These are phyloP conservation scores for Rubia tinctorum DNA, from an alignment of 305 asterid species.

Conservation along the genomic window DNA sequence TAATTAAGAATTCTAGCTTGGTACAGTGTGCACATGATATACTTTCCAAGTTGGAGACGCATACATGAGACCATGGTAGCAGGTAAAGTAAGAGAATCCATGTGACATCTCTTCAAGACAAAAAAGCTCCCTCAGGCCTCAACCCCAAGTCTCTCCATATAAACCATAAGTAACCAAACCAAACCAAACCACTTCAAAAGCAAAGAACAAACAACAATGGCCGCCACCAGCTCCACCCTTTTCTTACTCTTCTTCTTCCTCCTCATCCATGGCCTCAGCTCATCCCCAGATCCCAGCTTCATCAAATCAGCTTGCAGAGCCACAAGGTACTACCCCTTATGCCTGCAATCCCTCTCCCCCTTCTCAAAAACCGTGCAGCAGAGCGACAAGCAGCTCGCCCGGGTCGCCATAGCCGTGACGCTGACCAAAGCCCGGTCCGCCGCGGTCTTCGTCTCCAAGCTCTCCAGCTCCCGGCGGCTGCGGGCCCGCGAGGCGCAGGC, in stretches of 20 bases:
- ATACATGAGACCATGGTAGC: neutral
- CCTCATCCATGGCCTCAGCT: constrained; percentile 16
- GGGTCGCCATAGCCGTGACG: constrained; percentile 47
- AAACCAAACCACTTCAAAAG: neutral
- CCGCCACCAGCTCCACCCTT: constrained; percentile 22
- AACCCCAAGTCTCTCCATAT: constrained; percentile 21
- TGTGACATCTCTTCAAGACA: constrained; percentile 7
- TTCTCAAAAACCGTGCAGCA: constrained; percentile 35
- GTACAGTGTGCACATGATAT: no score
- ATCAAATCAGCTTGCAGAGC: constrained; percentile 45
- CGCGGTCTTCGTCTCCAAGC: constrained; percentile 34
- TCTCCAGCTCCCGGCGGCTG: constrained; percentile 29
- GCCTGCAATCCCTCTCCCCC: constrained; percentile 40
- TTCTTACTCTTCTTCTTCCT: constrained; percentile 25
- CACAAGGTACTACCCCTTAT: constrained; percentile 49
- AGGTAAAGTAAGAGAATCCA: neutral
- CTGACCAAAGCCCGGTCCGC: constrained; percentile 39
- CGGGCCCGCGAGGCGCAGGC: constrained; percentile 44
- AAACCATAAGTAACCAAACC: constrained; percentile 5
- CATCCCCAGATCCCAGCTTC: constrained; percentile 24
- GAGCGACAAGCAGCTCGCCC: constrained; percentile 42
- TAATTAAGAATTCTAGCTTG: no score
- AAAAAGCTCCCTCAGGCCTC: neutral
- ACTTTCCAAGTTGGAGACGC: constrained; percentile 1
- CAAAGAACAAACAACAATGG: constrained; percentile 21